Base-by-base conservation (phyloP, 1,284 basidiomycete species). In the Paramarasmius palmivorus region DNA sequence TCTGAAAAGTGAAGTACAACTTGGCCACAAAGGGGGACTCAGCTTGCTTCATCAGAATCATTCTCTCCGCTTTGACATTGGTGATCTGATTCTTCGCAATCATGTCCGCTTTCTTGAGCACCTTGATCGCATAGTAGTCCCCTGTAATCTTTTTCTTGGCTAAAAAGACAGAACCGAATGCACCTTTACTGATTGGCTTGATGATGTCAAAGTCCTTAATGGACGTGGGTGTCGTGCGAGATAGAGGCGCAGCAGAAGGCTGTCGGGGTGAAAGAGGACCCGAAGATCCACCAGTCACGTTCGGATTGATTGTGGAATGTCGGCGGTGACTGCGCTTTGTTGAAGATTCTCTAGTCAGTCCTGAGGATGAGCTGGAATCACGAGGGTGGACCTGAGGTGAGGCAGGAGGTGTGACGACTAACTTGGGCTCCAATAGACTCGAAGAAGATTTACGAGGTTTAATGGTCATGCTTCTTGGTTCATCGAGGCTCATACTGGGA, bases 31-130 rank as follows among this genome's bases (percentile, higher is more conserved):
- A 98, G n/a, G 97, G 95, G 10, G 95, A 98, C 71, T 98, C 95
- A 0, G 97, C 92, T 70, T 99, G 96, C 68, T 95, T 96, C 97
- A 99, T 99, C 61, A 99, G 81, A 65, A 99, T 99, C 86, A 96
- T 98, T 53, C 97, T 84, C 75, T 99, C 97, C 2, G 97, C 97
- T 74, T 98, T 99, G 70, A 99, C 96, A 67, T 99, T 99, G 53
- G 97, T 99, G 71, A 99, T 97, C 73, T 99, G 97, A 76, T 99
- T 99, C 83, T 99, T 99, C 45, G 97, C 94, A 67, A 99, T 98
- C 97, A 99, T 99, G 74, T 99, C 97, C 25, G 95, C 93, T 78
- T 99, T 99, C 75, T 97, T 98, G 63, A 99, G 75, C 32, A 98
- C 95, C 74, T 99, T 99, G 84, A 99, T 97, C 25, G 97, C 97